A percentile compares a stretch with the other conserved stretches of the same genome.
Evolutionary conservation across 345 rosid genomes (phyloP).

Genomic region (Gossypium australe): DNA sequence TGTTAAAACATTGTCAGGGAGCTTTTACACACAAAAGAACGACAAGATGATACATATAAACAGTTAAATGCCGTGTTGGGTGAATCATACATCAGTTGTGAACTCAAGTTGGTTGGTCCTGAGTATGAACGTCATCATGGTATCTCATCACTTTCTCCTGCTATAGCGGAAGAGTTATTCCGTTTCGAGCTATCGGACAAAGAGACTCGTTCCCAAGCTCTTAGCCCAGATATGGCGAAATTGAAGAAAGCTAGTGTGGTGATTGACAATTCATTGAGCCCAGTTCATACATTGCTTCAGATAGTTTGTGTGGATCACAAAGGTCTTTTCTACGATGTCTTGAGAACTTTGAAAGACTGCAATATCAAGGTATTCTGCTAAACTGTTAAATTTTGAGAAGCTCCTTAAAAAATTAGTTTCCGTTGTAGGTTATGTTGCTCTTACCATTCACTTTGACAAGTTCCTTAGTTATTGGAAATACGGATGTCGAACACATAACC

Average conservation of each 20-base stretch:
- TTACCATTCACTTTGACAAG: too few species aligned
- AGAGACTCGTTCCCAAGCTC: constrained; percentile 48
- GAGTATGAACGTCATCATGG: constrained; percentile 57
- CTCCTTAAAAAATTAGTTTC: neutral
- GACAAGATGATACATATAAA: constrained; percentile 54
- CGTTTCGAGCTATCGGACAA: constrained; percentile 40
- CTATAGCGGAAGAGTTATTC: constrained; percentile 53
- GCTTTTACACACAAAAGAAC: constrained; percentile 51
- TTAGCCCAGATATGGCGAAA: constrained; percentile 54
- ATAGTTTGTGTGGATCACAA: constrained; percentile 66
- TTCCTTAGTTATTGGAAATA: neutral
- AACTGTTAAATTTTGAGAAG: neutral
- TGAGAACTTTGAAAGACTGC: constrained; percentile 81
- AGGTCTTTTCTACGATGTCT: constrained; percentile 70
- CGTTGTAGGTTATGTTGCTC: neutral
- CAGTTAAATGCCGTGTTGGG: constrained; percentile 65
- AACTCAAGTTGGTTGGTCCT: constrained; percentile 62
- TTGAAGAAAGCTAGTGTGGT: constrained; percentile 47
- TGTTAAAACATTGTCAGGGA: constrained; percentile 43
- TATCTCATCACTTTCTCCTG: constrained; percentile 50
- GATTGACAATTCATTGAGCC: constrained; percentile 72
- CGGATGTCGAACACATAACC: neutral
- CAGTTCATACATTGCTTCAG: constrained; percentile 70
- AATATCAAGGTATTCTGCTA: constrained; percentile 50
- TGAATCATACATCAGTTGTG: constrained; percentile 71